Percentiles rank a stretch among this genome's conserved stretches.
Evolutionary conservation across 768 basidiomycete species (phyloP).

Genomic region (Cystofilobasidium capitatum): DNA sequence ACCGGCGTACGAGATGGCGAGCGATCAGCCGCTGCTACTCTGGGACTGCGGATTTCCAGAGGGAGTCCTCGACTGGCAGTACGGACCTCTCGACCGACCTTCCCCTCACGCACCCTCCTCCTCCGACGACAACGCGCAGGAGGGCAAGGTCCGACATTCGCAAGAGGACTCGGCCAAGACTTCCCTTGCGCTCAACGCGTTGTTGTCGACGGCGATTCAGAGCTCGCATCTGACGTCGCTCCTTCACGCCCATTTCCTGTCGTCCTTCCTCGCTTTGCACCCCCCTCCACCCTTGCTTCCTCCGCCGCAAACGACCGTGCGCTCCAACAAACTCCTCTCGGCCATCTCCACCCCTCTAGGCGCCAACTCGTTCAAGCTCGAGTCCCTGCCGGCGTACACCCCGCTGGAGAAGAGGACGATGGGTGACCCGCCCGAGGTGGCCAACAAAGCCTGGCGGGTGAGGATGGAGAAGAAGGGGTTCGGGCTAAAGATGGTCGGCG

Average conservation of each 20-base stretch:
- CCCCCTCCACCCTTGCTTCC: constrained; percentile 27
- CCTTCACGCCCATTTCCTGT: constrained; percentile 23
- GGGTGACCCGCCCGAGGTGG: constrained; percentile 58
- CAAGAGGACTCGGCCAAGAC: constrained; percentile 26
- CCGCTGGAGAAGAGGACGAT: constrained; percentile 59
- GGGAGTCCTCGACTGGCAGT: constrained; percentile 56
- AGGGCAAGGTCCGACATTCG: constrained; percentile 3
- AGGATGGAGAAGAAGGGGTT: constrained; percentile 40
- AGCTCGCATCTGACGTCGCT: constrained; percentile 47
- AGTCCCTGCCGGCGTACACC: constrained; percentile 53
- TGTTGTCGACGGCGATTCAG: constrained; percentile 31
- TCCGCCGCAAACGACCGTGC: constrained; percentile 29
- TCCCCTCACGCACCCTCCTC: background rate
- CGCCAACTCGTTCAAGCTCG: constrained; percentile 52
- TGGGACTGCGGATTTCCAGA: constrained; percentile 76
- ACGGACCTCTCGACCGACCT: constrained; percentile 27
- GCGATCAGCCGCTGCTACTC: constrained; percentile 77
- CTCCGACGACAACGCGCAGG: background rate
- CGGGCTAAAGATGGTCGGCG: background rate
- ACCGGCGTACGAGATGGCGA: constrained; percentile 89
- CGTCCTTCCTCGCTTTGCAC: constrained; percentile 7
- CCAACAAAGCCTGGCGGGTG: constrained; percentile 67
- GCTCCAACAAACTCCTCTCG: constrained; percentile 25
- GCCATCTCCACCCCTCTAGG: constrained; percentile 52
- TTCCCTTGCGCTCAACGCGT: constrained; percentile 20